Evolutionary conservation across 1,139 yeast genomes (phyloP), one percentile per base, ranked within the genome.

Genomic region (Nakaseomyces delphensis): DNA sequence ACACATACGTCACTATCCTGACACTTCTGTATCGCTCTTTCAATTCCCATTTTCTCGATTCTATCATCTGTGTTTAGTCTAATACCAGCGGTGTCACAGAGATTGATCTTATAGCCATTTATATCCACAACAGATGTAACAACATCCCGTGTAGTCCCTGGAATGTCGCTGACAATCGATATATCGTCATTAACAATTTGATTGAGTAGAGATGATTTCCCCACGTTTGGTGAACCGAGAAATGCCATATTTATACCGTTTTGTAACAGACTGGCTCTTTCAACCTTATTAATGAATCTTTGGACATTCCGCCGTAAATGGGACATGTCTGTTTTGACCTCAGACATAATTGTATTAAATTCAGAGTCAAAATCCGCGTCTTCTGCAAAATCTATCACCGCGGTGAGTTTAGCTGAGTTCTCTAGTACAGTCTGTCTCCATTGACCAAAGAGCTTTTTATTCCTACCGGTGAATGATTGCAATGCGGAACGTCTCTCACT

Each of bases 71-170:
- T 51, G 0, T 68, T 54, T n/a, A 69, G 66, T 46, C 98, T 62
- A 2, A 91, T 75, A 0, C 98, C 99, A 0, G 99, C 99, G 0
- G 98, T 89, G 59, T 91, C 98, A 2, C 94, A 86, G 23, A 89
- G 63, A 2, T 86, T 70, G 0, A 87, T 83, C 57, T 89, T 91
- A 62, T 71, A 87, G 0, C 98, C 98, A 32, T 75, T 74, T 8
- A 91, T 75, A 56, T 89, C 91, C 38, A 91, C 60, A 0, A 89
- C 84, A 1, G 87, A 76, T 51, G 87, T 94, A 16, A 93, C 73
- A 0, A 85, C 68, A 59, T 91, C 98, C 55, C 99, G 71, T 0
- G 99, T 91, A 0, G 98, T 91, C 0, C 99, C 99, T 0, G 96
- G 95, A 3, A 84, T 76, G 40, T 79, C 79, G 56, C 96, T 86